Evolutionary conservation across 2,329 filamentous ascomycete species (phyloP), one percentile per base, ranked within the genome.

Genomic region (Diaporthe nobilis): DNA sequence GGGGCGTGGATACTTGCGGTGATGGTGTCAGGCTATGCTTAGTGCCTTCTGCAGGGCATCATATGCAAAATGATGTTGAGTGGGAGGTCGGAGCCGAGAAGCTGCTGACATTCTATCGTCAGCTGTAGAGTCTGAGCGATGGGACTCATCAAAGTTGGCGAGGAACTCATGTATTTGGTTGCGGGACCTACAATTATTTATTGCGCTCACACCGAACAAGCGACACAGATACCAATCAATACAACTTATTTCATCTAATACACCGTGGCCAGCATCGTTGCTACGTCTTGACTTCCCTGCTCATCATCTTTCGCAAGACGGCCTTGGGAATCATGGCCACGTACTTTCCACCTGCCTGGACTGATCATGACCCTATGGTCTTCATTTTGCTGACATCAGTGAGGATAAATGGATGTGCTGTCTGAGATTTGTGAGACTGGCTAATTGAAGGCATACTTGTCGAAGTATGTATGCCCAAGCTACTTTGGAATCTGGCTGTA

Each of bases 41-140:
- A 61, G 86, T 90, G 1, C 81, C 84, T 4, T 85, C 84, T 3
- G 83, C 87, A 4, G 88, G 86, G 2, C 88, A 91, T 79, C 88
- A 91, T 81, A 76, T 90, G 60, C 88, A 90, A 79, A 89, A 90
- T 73, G 88, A 90, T 78, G 80, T 85, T 15, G 82, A 84, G 53
- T 89, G 87, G 86, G 81, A 88, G 72, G 79, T 84, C 3, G 88
- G 88, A 0, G 88, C 86, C 1, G 80, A 82, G 71, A 87, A 86
- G 76, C 73, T 90, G 42, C 77, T 68, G 31, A 20, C 65, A 1
- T 68, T 68, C 47, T 53, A 68, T 68, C 7, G 22, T 15, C 47
- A 68, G 47, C 7, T 68, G 34, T 53, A 53, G n/a, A 28, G 8
- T 68, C 6, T 8, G 4, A 39, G 2, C 20, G 7, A 12, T 34